A percentile compares a stretch with the other conserved stretches of the same genome.
These are phyloP conservation scores for Achaetomium macrosporum DNA, from an alignment of 2,329 filamentous ascomycete genomes.

Conservation along the genomic window DNA sequence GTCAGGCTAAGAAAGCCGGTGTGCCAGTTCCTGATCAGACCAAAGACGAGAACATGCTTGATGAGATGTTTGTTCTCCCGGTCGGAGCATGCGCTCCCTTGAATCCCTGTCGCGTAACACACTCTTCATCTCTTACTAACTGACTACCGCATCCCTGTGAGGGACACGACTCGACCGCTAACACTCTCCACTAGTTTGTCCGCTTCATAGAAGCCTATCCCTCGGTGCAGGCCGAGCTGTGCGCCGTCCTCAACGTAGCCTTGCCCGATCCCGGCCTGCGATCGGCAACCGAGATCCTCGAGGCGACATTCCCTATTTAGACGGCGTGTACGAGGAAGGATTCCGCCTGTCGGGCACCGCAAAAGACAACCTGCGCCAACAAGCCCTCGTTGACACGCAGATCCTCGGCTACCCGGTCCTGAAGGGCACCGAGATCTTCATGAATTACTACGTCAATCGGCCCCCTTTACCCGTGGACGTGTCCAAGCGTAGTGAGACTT, in stretches of 20 bases:
- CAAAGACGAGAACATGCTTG: constrained; percentile 25
- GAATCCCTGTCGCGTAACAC: not conserved
- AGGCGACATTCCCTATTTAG: constrained; percentile 34
- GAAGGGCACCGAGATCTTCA: constrained; percentile 16
- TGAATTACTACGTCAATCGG: constrained; percentile 12
- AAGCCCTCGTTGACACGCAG: constrained; percentile 33
- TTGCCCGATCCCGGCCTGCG: constrained; percentile 20
- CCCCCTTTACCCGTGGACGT: constrained; percentile 10
- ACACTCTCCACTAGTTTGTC: constrained; percentile 25
- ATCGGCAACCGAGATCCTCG: constrained; percentile 13
- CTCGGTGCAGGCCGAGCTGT: constrained; percentile 11
- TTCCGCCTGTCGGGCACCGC: constrained; percentile 30
- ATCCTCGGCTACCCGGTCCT: constrained; percentile 33
- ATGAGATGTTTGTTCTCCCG: constrained; percentile 25
- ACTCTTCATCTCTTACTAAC: constrained; percentile 28
- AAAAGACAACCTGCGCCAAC: constrained; percentile 25
- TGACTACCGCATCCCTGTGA: constrained; percentile 27
- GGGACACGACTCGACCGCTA: constrained; percentile 42
- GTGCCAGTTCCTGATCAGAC: constrained; percentile 23
- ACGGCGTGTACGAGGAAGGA: constrained; percentile 37
- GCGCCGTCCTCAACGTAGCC: constrained; percentile 16
- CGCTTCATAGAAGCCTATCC: constrained; percentile 19
- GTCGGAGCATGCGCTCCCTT: constrained; percentile 17
- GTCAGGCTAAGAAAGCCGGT: constrained; percentile 25
- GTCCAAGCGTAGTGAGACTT: constrained; percentile 9